Evolutionary conservation across 495 filamentous ascomycete genomes (phyloP), one percentile per base, ranked within the genome.

Genomic region (Friedmanniomyces simplex): DNA sequence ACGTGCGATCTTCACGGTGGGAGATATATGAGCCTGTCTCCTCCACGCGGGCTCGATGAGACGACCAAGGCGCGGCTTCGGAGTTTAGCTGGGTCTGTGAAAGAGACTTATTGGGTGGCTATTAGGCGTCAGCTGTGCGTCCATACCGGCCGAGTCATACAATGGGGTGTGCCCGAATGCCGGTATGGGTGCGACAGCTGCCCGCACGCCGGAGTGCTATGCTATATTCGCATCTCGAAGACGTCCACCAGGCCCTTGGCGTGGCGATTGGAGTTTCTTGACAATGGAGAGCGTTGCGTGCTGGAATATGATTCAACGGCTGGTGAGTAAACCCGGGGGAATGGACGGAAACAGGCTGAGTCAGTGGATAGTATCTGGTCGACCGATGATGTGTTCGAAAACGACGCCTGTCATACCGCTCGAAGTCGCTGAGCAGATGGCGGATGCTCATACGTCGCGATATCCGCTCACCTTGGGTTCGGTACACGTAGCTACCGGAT

Each of bases 121-220:
- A 3, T 56, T 52, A 57, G 60, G 63, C 39, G 50, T 65, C n/a
- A 43, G 57, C 12, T 68, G 49, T 68, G 66, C 39, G 59, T 66
- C 47, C 66, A 68, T 34, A 63, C 61, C 45, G 63, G 66, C 7
- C 34, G 20, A n/a, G 50, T 66, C 26, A 28, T 51, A 21, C 55
- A 42, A 10, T 68, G 66, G 66, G 45, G 42, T 16, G 20, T 34
- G 10, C 61, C 58, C 37, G 41, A 13, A 8, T 64, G 61, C 49
- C 32, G 36, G 11, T 67, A 63, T 36, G 51, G 25, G 11, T 68
- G 66, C 39, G 55, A 59, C 25, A 62, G 52, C 48, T 68, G 66
- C 32, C 4, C 39, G 2, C 39, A 43, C 18, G 39, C 14, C 18
- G 5, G 4, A 5, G 18, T 43, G 14, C 13, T 43, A 13, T 43